These are phyloP conservation scores for Parasitella parasitica DNA, from an alignment of 371 early-diverging fungal species.

Conservation along the genomic window DNA sequence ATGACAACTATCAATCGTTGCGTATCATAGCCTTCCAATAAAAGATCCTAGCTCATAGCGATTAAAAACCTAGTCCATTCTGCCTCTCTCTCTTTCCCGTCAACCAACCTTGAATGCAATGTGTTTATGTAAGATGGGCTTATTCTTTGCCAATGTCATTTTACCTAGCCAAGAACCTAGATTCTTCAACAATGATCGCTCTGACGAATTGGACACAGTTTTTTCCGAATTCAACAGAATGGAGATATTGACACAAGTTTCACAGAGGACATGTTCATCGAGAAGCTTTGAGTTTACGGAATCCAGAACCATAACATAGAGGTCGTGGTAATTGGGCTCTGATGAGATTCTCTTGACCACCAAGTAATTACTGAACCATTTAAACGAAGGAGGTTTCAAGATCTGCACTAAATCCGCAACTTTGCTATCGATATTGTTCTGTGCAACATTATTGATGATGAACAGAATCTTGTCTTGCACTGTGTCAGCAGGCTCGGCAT, in stretches of 20 bases:
- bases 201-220: constrained; percentile 83
- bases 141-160: constrained; percentile 87
- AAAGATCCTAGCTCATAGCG: constrained; percentile 56
- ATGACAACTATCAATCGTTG: constrained; percentile 90
- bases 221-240: constrained; percentile 89
- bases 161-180: constrained; percentile 96
- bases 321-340: constrained; percentile 90
- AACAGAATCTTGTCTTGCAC: constrained; percentile 89
- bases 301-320: constrained; percentile 82
- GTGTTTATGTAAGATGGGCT: constrained; percentile 91
- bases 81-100: not conserved
- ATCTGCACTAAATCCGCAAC: constrained; percentile 72
- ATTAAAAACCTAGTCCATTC: not conserved
- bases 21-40: constrained; percentile 88
- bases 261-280: constrained; percentile 71
- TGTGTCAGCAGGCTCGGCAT: constrained; percentile 63
- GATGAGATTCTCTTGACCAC: constrained; percentile 89
- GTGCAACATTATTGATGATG: constrained; percentile 91
- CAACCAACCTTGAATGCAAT: constrained; percentile 83
- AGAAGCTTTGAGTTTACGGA: constrained; percentile 61
- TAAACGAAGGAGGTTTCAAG: constrained; percentile 61
- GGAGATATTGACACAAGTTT: constrained; percentile 83
- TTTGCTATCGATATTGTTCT: constrained; percentile 80
- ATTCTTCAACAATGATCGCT: constrained; percentile 87
- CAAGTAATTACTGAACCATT: constrained; percentile 91